phyloP scores from a whole-genome alignment of 805 yeast species.

The Myxozyma vanderwaltii region DNA sequence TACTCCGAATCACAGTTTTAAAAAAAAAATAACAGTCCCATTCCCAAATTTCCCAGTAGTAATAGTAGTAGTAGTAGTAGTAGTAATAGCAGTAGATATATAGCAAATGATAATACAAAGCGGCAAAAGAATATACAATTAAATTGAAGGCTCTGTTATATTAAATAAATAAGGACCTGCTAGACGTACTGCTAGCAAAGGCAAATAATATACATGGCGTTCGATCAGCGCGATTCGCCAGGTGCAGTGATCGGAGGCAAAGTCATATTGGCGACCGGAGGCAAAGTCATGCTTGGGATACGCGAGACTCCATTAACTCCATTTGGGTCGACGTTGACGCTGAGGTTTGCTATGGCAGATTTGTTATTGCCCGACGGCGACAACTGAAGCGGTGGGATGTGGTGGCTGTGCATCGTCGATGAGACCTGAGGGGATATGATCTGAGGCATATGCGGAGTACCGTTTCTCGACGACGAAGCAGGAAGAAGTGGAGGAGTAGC shows the following conservation, averaged over 20 bases:
- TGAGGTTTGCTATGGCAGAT: neutral
- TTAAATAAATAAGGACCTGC: neutral
- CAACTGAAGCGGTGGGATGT: constrained; percentile 29
- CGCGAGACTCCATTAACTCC: constrained; percentile 5
- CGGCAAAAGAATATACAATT: neutral
- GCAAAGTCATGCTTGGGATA: constrained; percentile 7
- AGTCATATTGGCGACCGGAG: constrained; percentile 15
- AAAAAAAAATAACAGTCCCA: constrained; percentile 15
- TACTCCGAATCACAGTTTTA: constrained; percentile 9
- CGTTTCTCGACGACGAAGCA: constrained; percentile 6
- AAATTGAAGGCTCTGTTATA: no score
- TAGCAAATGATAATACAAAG: constrained; percentile 1
- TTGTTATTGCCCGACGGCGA: constrained; percentile 11
- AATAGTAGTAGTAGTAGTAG: no score
- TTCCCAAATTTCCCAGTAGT: constrained; percentile 14
- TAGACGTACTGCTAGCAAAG: neutral
- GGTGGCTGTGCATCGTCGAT: constrained; percentile 1
- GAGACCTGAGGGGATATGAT: constrained; percentile 17
- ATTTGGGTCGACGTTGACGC: neutral
- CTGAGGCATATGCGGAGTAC: constrained; percentile 16
- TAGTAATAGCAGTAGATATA: no score
- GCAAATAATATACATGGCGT: constrained; percentile 1
- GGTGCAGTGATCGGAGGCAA: constrained; percentile 25
- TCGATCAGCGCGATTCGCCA: constrained; percentile 5
- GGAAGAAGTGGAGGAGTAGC: constrained; percentile 20